phyloP scores from a whole-genome alignment of 1,284 basidiomycete species.

The Hymenochaete sp. region DNA sequence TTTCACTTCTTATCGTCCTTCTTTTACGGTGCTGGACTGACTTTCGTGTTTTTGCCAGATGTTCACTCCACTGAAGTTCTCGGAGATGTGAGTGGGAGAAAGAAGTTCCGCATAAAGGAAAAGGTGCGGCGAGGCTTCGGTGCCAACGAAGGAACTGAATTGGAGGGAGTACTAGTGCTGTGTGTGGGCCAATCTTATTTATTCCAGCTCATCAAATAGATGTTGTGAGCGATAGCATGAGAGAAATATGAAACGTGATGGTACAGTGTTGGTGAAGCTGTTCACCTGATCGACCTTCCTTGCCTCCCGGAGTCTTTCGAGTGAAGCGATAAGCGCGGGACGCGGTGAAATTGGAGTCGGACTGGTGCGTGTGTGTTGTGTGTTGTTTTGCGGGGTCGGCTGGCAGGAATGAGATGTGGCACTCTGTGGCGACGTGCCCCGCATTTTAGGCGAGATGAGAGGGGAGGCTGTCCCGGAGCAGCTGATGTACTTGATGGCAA shows the following conservation, averaged over 20 bases:
- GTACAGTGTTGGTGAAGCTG: too few relatives aligned
- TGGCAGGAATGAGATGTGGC: neutral
- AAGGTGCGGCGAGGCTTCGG: too few relatives aligned
- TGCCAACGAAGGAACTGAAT: too few relatives aligned
- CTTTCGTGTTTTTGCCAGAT: conserved; percentile 33
- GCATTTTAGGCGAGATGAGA: conserved; percentile 14
- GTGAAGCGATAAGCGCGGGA: too few relatives aligned
- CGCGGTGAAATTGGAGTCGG: too few relatives aligned
- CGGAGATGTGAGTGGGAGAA: conserved; percentile 40
- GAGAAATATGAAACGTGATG: too few relatives aligned
- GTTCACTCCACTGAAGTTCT: conserved; percentile 62
- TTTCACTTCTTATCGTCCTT: conserved; percentile 22
- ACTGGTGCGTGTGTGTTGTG: neutral
- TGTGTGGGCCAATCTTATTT: conserved; percentile 7
- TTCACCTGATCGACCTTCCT: too few relatives aligned
- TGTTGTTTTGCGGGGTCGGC: neutral
- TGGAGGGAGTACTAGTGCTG: conserved; percentile 17
- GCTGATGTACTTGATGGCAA: conserved; percentile 14
- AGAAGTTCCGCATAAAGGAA: too few relatives aligned
- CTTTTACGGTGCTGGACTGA: conserved; percentile 23
- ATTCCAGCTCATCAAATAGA: neutral
- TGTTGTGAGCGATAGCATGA: too few relatives aligned
- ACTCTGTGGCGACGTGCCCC: conserved; percentile 10
- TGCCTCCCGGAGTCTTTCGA: too few relatives aligned
- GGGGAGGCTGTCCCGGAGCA: too few relatives aligned